These are phyloP conservation scores for Amanita thiersii DNA, from an alignment of 768 basidiomycete species.

Conservation along the genomic window DNA sequence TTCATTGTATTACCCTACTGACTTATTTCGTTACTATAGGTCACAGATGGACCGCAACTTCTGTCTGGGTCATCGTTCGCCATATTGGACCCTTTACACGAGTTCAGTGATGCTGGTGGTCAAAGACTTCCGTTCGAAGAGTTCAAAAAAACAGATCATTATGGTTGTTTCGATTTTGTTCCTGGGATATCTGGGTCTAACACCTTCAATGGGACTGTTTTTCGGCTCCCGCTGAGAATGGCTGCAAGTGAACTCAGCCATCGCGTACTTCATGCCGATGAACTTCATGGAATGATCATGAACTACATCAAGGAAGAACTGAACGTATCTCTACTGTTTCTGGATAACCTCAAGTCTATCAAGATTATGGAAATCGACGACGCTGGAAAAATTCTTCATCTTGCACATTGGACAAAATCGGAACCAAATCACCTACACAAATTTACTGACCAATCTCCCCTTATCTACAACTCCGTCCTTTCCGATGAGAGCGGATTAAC, in stretches of 20 bases:
- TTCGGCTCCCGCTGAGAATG: slow-evolving; percentile 38
- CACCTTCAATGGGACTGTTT: slow-evolving; percentile 30
- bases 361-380: slow-evolving; percentile 29
- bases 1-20: neutral
- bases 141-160: slow-evolving; percentile 22
- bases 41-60: slow-evolving; percentile 43
- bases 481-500: neutral
- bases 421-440: neutral
- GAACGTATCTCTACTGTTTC: slow-evolving; percentile 31
- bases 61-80: slow-evolving; percentile 30
- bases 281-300: slow-evolving; percentile 29
- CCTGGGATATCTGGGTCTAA: slow-evolving; percentile 10
- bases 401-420: slow-evolving; percentile 14
- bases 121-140: slow-evolving; percentile 20
- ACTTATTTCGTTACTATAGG: slow-evolving; percentile 17
- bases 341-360: slow-evolving; percentile 29
- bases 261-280: slow-evolving; percentile 19
- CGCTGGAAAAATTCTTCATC: slow-evolving; percentile 14
- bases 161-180: slow-evolving; percentile 22
- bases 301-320: slow-evolving; percentile 34
- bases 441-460: neutral
- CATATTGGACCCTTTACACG: slow-evolving; percentile 34
- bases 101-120: slow-evolving; percentile 24
- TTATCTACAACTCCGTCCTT: slow-evolving; percentile 2
- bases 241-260: slow-evolving; percentile 24